phyloP scores from a whole-genome alignment of 2,329 filamentous ascomycete species.

The Aspergillus felis region DNA sequence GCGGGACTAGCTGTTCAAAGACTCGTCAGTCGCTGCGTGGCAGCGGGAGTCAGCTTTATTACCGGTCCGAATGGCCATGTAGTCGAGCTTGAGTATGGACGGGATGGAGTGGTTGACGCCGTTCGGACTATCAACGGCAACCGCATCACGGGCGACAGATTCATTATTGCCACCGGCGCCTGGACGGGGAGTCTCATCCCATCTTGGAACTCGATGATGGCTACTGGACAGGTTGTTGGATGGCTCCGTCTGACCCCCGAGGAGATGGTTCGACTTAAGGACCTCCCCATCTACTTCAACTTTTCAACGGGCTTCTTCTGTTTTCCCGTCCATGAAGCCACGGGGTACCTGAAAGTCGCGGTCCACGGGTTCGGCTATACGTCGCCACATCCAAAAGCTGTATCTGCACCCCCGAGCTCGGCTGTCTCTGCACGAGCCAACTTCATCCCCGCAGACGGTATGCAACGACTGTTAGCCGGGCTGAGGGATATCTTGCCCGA shows the following conservation, averaged over 20 bases:
- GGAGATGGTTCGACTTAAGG: slow-evolving; percentile 60
- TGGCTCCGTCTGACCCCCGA: slow-evolving; percentile 67
- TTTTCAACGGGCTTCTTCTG: slow-evolving; percentile 45
- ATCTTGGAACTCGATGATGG: slow-evolving; percentile 65
- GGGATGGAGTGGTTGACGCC: slow-evolving; percentile 49
- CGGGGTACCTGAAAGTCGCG: slow-evolving; percentile 55
- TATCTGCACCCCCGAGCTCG: slow-evolving; percentile 20
- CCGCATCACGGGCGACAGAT: slow-evolving; percentile 59
- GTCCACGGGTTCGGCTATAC: slow-evolving; percentile 64
- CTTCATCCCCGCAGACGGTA: slow-evolving; percentile 49
- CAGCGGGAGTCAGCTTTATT: slow-evolving; percentile 23
- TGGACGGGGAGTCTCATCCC: slow-evolving; percentile 76
- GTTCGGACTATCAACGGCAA: slow-evolving; percentile 49
- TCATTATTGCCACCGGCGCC: slow-evolving; percentile 74
- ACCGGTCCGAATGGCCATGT: slow-evolving; percentile 29
- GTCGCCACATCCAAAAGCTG: slow-evolving; percentile 11
- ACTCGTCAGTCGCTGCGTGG: slow-evolving; percentile 19
- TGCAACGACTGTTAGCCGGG: slow-evolving; percentile 54
- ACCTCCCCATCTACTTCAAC: slow-evolving; percentile 59
- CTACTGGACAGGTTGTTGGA: slow-evolving; percentile 72
- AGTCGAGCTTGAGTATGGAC: slow-evolving; percentile 29
- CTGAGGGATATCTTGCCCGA: slow-evolving; percentile 57
- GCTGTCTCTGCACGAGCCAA: slow-evolving; percentile 22
- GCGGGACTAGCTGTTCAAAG: slow-evolving; percentile 19
- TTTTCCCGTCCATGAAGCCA: slow-evolving; percentile 41